phyloP scores from a whole-genome alignment of 225 moss, liverwort and hornwort genomes.

The Thuidium tamariscinum region DNA sequence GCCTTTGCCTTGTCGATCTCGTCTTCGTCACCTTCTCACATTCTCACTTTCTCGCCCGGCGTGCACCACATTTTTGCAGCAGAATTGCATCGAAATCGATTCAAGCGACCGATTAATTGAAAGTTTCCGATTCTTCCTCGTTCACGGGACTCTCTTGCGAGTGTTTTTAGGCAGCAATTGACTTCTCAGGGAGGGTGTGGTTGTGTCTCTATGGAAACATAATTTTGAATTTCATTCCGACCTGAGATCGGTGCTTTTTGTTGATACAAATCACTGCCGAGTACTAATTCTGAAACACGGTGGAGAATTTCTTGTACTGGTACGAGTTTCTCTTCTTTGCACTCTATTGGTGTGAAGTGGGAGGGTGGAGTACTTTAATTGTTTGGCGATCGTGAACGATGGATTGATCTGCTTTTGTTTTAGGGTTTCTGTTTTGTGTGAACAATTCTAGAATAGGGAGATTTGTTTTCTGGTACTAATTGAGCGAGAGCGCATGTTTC shows the following conservation, averaged over 20 bases:
- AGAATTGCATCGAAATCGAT: background rate
- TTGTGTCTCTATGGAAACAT: background rate
- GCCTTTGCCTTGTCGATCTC: background rate
- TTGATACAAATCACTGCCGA: background rate
- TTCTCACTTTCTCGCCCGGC: background rate
- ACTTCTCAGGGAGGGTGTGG: background rate
- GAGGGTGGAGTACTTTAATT: background rate
- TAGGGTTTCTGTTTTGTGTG: background rate
- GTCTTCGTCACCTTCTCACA: background rate
- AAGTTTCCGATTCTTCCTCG: background rate
- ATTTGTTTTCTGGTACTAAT: background rate
- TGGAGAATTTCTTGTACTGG: background rate
- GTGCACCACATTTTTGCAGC: background rate
- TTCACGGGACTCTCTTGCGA: background rate
- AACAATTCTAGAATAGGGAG: background rate
- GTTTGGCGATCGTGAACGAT: background rate
- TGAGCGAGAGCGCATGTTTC: background rate
- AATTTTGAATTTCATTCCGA: background rate
- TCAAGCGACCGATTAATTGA: background rate
- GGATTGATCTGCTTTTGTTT: background rate
- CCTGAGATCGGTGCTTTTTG: background rate
- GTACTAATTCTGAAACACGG: background rate
- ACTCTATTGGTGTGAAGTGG: background rate
- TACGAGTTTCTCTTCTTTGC: background rate
- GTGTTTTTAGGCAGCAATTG: background rate